Percentiles rank a stretch among this genome's conserved stretches.
These are phyloP conservation scores for Amauroascus verrucosus DNA, from an alignment of 2,329 filamentous ascomycete genomes.

Conservation along the genomic window DNA sequence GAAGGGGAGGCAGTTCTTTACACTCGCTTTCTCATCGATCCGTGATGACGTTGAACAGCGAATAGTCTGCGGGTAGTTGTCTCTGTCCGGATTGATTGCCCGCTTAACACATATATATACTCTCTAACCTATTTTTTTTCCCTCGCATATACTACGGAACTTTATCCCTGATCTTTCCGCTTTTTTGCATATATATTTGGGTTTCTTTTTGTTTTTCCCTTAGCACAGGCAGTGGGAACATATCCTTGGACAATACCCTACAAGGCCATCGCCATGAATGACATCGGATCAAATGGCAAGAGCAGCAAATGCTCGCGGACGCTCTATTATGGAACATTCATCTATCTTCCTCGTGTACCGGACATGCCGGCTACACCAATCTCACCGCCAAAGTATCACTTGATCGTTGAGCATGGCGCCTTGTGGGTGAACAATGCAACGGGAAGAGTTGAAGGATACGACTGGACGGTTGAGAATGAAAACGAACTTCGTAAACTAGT, in stretches of 20 bases:
- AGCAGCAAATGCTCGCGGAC: slow-evolving; percentile 17
- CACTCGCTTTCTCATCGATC: too few species aligned
- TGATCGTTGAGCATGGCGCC: slow-evolving; percentile 42
- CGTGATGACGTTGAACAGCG: too few species aligned
- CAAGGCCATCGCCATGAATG: not conserved
- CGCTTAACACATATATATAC: too few species aligned
- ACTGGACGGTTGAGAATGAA: slow-evolving; percentile 27
- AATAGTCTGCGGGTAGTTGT: too few species aligned
- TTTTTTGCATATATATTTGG: too few species aligned
- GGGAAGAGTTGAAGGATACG: slow-evolving; percentile 28
- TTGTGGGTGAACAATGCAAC: slow-evolving; percentile 28
- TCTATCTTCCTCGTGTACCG: slow-evolving; percentile 44
- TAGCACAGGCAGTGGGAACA: too few species aligned
- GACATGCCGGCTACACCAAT: slow-evolving; percentile 41
- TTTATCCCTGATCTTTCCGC: too few species aligned
- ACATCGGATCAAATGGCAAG: not conserved
- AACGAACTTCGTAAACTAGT: slow-evolving; percentile 22
- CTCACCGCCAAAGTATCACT: slow-evolving; percentile 43
- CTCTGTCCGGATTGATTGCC: too few species aligned
- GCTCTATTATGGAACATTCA: slow-evolving; percentile 53
- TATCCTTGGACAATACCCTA: not conserved
- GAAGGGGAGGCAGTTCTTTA: too few species aligned
- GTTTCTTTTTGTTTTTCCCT: too few species aligned
- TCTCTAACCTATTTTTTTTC: too few species aligned
- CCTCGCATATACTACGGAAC: too few species aligned